Evolutionary conservation across 768 basidiomycete genomes (phyloP), one percentile per base, ranked within the genome.

Genomic region (Auricularia heimuer): DNA sequence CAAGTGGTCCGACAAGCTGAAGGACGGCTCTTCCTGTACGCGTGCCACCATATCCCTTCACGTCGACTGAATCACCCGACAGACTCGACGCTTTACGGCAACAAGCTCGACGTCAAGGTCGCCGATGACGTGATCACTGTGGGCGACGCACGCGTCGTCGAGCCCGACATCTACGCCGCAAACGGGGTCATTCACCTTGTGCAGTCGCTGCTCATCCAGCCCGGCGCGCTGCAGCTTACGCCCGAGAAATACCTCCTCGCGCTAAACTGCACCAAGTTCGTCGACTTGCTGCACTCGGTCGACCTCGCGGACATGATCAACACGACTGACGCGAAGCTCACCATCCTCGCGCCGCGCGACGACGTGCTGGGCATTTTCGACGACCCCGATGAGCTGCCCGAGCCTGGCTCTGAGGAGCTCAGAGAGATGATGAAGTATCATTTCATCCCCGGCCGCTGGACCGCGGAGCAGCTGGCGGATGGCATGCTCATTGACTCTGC

Each of bases 111-210:
- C 63, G 77, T 94, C 51, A 74, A 77, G 1, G 14, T 24, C 24
- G 56, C 8, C 2, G 56, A 60, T 18, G 68, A 67, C 10, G 82
- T 82, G 66, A 84, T 82, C 63, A 80, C 71, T 36, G 74, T 89
- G 24, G 85, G 85, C 39, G 77, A 77, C 58, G 85, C 89, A 6
- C 77, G 79, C 29, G 80, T 96, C 54, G 71, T 86, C 3, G 79
- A 87, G n/a, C 83, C 85, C 4, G 93, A 99, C 71, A 85, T 97
- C 42, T 94, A 94, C 70, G 95, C 92, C 3, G 88, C 90, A 36
- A 99, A 99, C 70, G 97, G 96, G 61, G 97, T 98, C 54, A 73
- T 98, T 16, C 97, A 99, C 74, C 83, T 93, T 54, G 83, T 98
- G 33, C 90, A 90, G 14, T 83, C 85, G 14, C 83, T 98, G 29